phyloP scores from a whole-genome alignment of 73 alveolate species.

The Breviolum minutum region DNA sequence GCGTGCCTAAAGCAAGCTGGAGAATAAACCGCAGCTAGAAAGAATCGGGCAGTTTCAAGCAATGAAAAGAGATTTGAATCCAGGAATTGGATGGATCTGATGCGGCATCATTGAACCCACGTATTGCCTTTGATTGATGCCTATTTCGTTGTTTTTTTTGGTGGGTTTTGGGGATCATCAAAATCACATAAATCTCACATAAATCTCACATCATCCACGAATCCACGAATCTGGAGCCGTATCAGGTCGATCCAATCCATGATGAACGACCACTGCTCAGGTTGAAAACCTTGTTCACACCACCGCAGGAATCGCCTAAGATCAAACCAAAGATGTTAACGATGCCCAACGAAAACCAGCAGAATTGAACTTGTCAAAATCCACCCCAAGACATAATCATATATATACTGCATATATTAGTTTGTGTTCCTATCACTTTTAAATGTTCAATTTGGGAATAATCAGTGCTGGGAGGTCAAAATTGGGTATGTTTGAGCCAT shows the following conservation, averaged over 20 bases:
- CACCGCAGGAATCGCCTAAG: slow-evolving; percentile 70
- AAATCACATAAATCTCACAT: too few species aligned
- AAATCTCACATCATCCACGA: too few species aligned
- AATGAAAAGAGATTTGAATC: not conserved
- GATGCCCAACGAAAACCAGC: too few species aligned
- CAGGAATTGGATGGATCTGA: not conserved
- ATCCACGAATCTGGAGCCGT: too few species aligned
- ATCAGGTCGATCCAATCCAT: not conserved
- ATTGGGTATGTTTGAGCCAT: not conserved
- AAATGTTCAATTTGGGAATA: too few species aligned
- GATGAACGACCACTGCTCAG: slow-evolving; percentile 25
- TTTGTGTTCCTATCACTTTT: not conserved
- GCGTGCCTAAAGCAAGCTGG: not conserved
- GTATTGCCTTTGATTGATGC: too few species aligned
- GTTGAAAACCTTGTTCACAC: slow-evolving; percentile 50
- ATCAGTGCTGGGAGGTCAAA: too few species aligned
- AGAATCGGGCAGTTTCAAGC: slow-evolving; percentile 28
- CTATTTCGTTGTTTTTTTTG: too few species aligned
- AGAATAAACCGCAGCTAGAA: not conserved
- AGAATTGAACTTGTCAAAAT: not conserved
- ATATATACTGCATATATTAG: not conserved
- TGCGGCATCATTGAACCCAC: too few species aligned
- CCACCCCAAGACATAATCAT: not conserved
- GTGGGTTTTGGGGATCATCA: too few species aligned
- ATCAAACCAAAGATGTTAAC: not conserved